phyloP scores from a whole-genome alignment of 192 early-diverging fungal genomes.

The Chytriomyces hyalinus region DNA sequence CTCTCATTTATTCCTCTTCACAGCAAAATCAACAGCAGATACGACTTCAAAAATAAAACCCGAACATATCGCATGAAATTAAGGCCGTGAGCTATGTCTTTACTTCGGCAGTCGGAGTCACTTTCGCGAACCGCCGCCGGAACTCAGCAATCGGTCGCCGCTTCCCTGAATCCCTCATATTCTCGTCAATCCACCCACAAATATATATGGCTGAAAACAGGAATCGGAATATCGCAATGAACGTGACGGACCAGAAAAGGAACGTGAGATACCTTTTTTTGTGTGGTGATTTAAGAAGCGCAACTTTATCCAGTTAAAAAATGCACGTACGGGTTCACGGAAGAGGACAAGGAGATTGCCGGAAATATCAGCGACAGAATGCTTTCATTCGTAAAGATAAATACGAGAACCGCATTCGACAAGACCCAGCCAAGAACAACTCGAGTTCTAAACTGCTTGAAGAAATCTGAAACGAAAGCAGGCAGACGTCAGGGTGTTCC shows the following conservation, averaged over 20 bases:
- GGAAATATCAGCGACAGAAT: slow-evolving; percentile 41
- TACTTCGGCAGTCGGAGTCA: background rate
- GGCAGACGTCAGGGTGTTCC: background rate
- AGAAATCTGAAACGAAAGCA: slow-evolving; percentile 41
- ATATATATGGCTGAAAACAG: slow-evolving; percentile 43
- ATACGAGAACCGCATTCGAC: slow-evolving; percentile 50
- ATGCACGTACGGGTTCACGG: slow-evolving; percentile 51
- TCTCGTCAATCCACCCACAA: slow-evolving; percentile 38
- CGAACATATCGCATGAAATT: too few species aligned
- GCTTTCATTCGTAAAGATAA: slow-evolving; percentile 42
- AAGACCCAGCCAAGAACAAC: slow-evolving; percentile 56
- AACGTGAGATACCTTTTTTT: slow-evolving; percentile 67
- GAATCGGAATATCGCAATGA: slow-evolving; percentile 44
- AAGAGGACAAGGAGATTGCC: slow-evolving; percentile 5
- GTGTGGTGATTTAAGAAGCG: slow-evolving; percentile 41
- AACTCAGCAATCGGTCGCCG: slow-evolving; percentile 4
- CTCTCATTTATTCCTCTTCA: too few species aligned
- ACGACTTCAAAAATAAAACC: too few species aligned
- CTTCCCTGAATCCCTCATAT: slow-evolving; percentile 12
- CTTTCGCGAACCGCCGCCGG: background rate
- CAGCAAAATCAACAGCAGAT: too few species aligned
- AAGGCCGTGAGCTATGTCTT: too few species aligned
- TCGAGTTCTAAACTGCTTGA: slow-evolving; percentile 57
- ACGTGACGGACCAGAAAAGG: slow-evolving; percentile 70
- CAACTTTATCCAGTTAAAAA: slow-evolving; percentile 39